These are phyloP conservation scores for Metroxylon sagu DNA, from an alignment of 176 grass and related monocot species.

Conservation along the genomic window DNA sequence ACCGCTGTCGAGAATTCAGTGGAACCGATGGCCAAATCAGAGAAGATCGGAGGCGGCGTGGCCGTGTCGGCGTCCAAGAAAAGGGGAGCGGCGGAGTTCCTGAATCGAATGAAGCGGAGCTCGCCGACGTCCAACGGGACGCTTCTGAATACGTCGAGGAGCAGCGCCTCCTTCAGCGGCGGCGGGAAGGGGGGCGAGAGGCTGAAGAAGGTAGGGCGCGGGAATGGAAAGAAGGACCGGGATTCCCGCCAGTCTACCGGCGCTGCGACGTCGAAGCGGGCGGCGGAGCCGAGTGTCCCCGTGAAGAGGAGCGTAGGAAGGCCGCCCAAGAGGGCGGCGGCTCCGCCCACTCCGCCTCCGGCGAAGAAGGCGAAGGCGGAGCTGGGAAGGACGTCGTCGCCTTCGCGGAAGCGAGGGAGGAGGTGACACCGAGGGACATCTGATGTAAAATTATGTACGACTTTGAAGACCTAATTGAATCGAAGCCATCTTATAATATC, in stretches of 20 bases:
- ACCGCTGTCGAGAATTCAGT: slow-evolving; percentile 10
- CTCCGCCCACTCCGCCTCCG: slow-evolving; percentile 25
- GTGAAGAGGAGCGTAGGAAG: slow-evolving; percentile 53
- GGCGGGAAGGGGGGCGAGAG: slow-evolving; percentile 25
- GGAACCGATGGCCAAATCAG: slow-evolving; percentile 27
- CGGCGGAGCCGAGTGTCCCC: background rate
- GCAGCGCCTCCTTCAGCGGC: slow-evolving; percentile 1
- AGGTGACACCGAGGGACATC: background rate
- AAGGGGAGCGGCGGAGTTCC: slow-evolving; percentile 51
- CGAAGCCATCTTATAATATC: too few species aligned
- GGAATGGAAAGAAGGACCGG: slow-evolving; percentile 30
- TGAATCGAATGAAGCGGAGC: slow-evolving; percentile 72
- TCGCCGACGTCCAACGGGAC: slow-evolving; percentile 28
- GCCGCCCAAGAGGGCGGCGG: slow-evolving; percentile 37
- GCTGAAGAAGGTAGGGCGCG: slow-evolving; percentile 33
- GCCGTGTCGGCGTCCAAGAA: slow-evolving; percentile 30
- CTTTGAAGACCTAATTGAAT: too few species aligned
- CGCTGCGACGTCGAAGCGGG: slow-evolving; percentile 22
- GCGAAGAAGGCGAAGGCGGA: slow-evolving; percentile 48
- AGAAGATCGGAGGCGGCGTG: slow-evolving; percentile 22
- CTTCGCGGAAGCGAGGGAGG: slow-evolving; percentile 36
- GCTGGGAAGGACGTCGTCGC: slow-evolving; percentile 16
- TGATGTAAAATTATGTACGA: too few species aligned
- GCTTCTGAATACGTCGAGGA: slow-evolving; percentile 37
- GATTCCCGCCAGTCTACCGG: slow-evolving; percentile 9